Evolutionary conservation across 441 rosid genomes (phyloP), one percentile per base, ranked within the genome.

Genomic region (Eutrema salsugineum): DNA sequence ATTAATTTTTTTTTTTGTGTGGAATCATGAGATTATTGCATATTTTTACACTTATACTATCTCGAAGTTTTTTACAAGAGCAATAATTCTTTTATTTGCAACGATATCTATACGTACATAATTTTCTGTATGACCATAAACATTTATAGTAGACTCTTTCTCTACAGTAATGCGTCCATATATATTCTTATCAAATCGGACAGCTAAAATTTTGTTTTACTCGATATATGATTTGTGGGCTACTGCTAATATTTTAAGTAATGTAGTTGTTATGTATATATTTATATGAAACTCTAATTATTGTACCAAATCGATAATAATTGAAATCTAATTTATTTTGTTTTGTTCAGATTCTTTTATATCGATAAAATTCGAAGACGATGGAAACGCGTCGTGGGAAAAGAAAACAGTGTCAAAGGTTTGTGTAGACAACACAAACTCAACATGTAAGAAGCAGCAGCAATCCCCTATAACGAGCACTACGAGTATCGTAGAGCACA

Each of bases 301-400:
- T 8, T 42, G 14, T 50, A 11, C 17, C 38, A 28, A 14, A 20
- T 20, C 36, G 32, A 60, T 8, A 24, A 22, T 30, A n/a, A n/a
- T 2, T 65, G 28, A 43, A 62, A 5, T 42, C 51, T 35, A 9
- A 17, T 12, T 42, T 68, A 24, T 19, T 19, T 16, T 36, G 1
- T 40, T 12, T 58, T 56, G 38, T 44, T 44, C 70, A 77, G 99
- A 89, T 62, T 90, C 99, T 1, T 94, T 94, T 66, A 94, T 94
- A 78, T 92, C 97, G 16, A 94, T 94, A 28, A 88, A 90, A 77
- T 91, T 94, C 72, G 97, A 88, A 73, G 81, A 87, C 67, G 87
- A 92, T 73, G 99, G 97, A 6, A 83, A 73, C 30, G 88, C 93
- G 19, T 91, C 88, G 5, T 91, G 99, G 99, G 99, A 88, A 63